Evolutionary conservation across 2,329 filamentous ascomycete genomes (phyloP), one percentile per base, ranked within the genome.

Genomic region (Thermoascus crustaceus): DNA sequence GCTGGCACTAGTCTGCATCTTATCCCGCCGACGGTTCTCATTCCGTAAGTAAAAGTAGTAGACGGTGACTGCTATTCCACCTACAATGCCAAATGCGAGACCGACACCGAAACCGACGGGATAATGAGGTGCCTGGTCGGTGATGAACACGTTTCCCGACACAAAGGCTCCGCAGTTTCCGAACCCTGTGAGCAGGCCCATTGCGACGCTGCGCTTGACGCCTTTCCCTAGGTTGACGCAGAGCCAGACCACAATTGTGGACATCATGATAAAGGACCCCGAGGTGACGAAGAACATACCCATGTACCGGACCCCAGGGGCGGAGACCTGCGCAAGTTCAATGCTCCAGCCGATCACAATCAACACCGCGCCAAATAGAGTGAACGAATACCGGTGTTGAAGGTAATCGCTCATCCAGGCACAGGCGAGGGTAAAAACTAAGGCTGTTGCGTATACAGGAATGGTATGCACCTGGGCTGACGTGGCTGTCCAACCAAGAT

Each of bases 81-180:
- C 33, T 14, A 30, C 27, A 17, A 24, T 22, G n/a, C 30, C 38
- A 40, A 58, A 49, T 2, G 45, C 56, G 8, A 67, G 42, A 7
- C 61, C 60, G 2, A 54, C 57, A 2, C 54, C 51, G 43, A 60
- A 61, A 1, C 63, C 64, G 0, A 57, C 58, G 2, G 49, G 51
- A 37, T 65, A 68, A 4, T 41, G 48, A 3, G 63, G 64, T 3
- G 54, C 47, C 43, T 68, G 50, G 3, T 35, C 39, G 7, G 49
- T 53, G 41, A 68, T 58, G 40, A 68, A 68, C 4, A 68, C 52
- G 38, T 66, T 65, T 17, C 54, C 52, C 4, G 56, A 57, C 5
- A 68, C 50, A 34, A 68, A 61, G 31, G 63, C 65, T 31, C 60
- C 65, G 37, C 61, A 65, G 44, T 67, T 68, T n/a, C 63, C 65